These are phyloP conservation scores for Babesia divergens DNA, from an alignment of 169 alveolate species.

Conservation along the genomic window DNA sequence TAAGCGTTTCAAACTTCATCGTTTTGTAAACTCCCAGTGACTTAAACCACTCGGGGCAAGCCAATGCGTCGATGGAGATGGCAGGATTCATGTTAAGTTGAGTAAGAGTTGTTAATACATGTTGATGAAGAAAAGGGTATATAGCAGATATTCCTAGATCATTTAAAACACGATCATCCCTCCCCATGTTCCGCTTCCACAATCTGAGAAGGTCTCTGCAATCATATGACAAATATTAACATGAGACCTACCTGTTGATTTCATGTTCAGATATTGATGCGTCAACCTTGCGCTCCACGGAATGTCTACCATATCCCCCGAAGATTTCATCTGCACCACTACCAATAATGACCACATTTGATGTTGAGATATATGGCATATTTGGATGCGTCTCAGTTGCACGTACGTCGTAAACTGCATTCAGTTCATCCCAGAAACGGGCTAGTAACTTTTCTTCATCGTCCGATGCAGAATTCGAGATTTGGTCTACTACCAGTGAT, in stretches of 20 bases:
- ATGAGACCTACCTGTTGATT: conserved; percentile 21
- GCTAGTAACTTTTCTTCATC: not conserved
- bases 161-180: conserved; percentile 71
- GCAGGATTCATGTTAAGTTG: conserved; percentile 48
- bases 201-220: conserved; percentile 64
- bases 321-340: conserved; percentile 77
- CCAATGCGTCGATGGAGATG: conserved; percentile 27
- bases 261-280: not conserved
- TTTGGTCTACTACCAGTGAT: no score
- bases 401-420: not conserved
- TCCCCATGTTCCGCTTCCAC: conserved; percentile 71
- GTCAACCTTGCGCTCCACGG: not conserved
- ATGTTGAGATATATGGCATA: not conserved
- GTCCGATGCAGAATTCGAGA: not conserved
- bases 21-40: conserved; percentile 17
- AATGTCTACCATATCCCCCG: conserved; percentile 77
- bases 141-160: conserved; percentile 40
- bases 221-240: not conserved
- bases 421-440: not conserved
- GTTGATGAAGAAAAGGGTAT: conserved; percentile 52
- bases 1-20: conserved; percentile 4
- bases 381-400: not conserved
- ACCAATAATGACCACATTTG: conserved; percentile 62
- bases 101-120: conserved; percentile 27
- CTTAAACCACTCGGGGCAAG: conserved; percentile 56